Evolutionary conservation across 768 basidiomycete species (phyloP), one percentile per base, ranked within the genome.

Genomic region (Boletus vermiculosoides): DNA sequence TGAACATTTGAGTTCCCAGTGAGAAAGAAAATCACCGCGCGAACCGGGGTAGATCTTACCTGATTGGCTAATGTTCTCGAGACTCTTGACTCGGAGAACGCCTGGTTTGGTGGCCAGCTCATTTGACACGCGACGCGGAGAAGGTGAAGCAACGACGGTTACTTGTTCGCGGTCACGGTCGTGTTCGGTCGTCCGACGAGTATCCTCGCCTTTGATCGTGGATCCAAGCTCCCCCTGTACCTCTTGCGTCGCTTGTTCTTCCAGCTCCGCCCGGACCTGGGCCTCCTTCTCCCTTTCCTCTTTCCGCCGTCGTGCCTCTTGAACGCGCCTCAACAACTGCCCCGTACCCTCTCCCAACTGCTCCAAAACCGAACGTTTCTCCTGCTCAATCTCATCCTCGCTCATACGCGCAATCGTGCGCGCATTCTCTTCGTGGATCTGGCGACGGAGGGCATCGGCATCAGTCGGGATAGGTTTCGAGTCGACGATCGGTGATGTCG

Each of bases 381-480:
- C 92, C 50, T 80, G 70, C 58, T 86, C 83, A 11, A 85, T 77
- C 68, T 94, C 88, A 16, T 83, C 83, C 12, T 82, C 80, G 3
- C 80, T 78, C 94, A 95, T 95, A 1, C 65, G 69, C 18, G 81
- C 82, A 2, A 95, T 80, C 30, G 74, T 72, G 12, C 73, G 70
- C 55, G 80, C 77, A 60, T 95, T 94, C 65, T 92, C 88, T 53
- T 77, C 76, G 62, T 82, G 84, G 52, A 86, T 81, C 63, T 83
- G 83, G 11, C 71, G 72, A 54, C 82, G 75, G 80, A 87, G 85
- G 47, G 76, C 74, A 58, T 68, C 59, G 1, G 75, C 69, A 1
- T 68, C 36, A 18, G 65, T 64, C 12, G 60, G 66, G 25, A 64
- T 58, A 28, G 61, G 57, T 13, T 60, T 64, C n/a, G 56, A 8